phyloP scores from a whole-genome alignment of 1,139 yeast genomes.

The Kluyveromyces sp. region DNA sequence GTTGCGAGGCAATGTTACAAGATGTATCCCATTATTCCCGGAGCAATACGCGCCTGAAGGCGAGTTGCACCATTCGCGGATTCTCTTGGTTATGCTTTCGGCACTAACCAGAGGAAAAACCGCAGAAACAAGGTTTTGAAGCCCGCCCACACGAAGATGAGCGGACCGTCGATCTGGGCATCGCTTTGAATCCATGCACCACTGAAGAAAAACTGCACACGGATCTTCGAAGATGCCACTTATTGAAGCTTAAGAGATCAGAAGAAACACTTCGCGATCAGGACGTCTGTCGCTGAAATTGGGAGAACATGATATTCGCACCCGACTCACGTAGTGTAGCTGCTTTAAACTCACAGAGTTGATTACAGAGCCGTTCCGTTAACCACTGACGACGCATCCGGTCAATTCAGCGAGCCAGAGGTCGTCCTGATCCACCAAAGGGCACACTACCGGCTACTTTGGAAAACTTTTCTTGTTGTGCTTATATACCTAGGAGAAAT shows the following conservation, averaged over 20 bases:
- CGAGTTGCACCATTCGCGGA: background rate
- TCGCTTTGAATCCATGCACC: slow-evolving; percentile 66
- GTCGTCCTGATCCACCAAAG: too few species aligned
- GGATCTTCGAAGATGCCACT: slow-evolving; percentile 67
- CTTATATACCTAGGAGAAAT: too few species aligned
- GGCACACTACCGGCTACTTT: too few species aligned
- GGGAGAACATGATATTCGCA: background rate
- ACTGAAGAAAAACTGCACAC: slow-evolving; percentile 41
- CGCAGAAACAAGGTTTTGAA: slow-evolving; percentile 5
- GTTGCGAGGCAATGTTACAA: too few species aligned
- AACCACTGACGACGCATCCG: too few species aligned
- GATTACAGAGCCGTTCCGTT: too few species aligned
- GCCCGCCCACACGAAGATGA: background rate
- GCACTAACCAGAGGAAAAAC: slow-evolving; percentile 3
- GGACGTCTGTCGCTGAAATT: slow-evolving; percentile 1
- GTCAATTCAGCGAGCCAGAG: too few species aligned
- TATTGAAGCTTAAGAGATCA: background rate
- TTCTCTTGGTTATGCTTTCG: slow-evolving; percentile 1
- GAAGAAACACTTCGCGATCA: background rate
- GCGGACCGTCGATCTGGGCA: slow-evolving; percentile 40
- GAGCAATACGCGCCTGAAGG: background rate
- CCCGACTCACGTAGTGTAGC: background rate
- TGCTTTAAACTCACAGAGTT: background rate
- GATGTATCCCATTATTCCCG: slow-evolving; percentile 1
- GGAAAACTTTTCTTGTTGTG: too few species aligned